Conservation (phyloP, 2,329 filamentous ascomycete species). For the Penicillium sp. region DNA sequence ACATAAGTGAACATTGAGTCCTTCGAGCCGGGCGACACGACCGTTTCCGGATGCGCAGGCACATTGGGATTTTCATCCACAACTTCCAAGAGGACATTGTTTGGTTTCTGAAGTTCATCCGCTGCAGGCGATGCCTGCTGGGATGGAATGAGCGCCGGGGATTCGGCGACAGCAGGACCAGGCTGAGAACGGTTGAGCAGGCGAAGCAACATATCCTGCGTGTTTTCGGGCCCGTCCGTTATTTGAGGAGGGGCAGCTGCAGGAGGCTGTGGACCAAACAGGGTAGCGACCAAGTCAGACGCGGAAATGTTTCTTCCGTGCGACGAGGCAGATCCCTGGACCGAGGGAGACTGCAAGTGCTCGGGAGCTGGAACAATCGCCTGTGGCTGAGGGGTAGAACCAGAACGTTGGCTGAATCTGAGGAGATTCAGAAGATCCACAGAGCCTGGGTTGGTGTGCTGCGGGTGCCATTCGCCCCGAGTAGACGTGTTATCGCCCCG, state of each 20-base stretch:
- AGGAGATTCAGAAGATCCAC: conserved; percentile 63
- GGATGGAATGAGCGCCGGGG: conserved; percentile 42
- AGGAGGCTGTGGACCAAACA: conserved; percentile 49
- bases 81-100: conserved; percentile 14
- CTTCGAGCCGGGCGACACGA: conserved; percentile 36
- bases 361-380: conserved; percentile 25
- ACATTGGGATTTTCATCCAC: conserved; percentile 19
- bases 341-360: conserved; percentile 29
- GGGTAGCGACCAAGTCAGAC: conserved; percentile 57
- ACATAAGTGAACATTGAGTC: conserved; percentile 65
- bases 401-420: conserved; percentile 58
- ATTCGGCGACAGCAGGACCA: conserved; percentile 29
- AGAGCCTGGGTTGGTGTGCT: conserved; percentile 46
- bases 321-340: conserved; percentile 27
- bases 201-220: conserved; percentile 81
- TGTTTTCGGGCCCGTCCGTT: conserved; percentile 53
- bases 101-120: conserved; percentile 14
- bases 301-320: conserved; percentile 50
- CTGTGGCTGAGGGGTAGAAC: conserved; percentile 32
- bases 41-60: conserved; percentile 35
- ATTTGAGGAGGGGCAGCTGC: conserved; percentile 26
- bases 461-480: conserved; percentile 42
- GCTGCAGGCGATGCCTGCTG: conserved; percentile 30
- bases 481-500: too few relatives aligned
- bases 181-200: conserved; percentile 72